These are phyloP conservation scores for Apiotrichum siamense DNA, from an alignment of 1,284 basidiomycete species.

Conservation along the genomic window DNA sequence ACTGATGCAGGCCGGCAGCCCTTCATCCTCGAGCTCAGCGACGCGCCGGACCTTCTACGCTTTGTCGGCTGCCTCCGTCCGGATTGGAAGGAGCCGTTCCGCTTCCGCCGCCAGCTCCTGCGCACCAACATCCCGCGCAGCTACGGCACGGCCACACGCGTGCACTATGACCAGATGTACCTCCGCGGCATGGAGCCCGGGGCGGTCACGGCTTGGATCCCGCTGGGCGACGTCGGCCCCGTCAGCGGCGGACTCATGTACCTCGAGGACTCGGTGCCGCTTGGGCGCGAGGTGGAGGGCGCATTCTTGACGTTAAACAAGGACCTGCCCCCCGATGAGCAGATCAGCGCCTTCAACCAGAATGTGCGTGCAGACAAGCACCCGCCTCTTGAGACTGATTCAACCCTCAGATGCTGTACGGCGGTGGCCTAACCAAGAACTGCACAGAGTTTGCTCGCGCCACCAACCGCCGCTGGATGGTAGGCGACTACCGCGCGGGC, in stretches of 20 bases:
- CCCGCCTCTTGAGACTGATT: too few relatives aligned
- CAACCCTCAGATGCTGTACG: constrained; percentile 3
- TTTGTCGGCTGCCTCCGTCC: constrained; percentile 7
- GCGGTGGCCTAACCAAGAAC: constrained; percentile 13
- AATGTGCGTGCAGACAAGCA: constrained; percentile 21
- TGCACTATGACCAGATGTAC: constrained; percentile 19
- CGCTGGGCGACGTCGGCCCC: constrained; percentile 25
- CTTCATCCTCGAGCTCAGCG: constrained; percentile 9
- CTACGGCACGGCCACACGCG: constrained; percentile 6
- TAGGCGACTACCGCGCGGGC: constrained; percentile 16
- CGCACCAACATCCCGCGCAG: constrained; percentile 17
- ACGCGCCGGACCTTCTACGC: constrained; percentile 3
- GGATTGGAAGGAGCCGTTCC: constrained; percentile 12
- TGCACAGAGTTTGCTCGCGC: not conserved
- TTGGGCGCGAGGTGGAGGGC: constrained; percentile 24
- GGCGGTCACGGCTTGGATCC: constrained; percentile 30
- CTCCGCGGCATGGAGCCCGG: not conserved
- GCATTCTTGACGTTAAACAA: constrained; percentile 10
- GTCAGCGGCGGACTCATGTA: constrained; percentile 28
- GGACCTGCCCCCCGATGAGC: constrained; percentile 15
- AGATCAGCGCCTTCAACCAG: constrained; percentile 25
- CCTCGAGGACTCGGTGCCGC: constrained; percentile 20
- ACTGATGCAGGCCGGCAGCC: constrained; percentile 2
- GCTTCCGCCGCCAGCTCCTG: constrained; percentile 15
- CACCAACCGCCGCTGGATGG: constrained; percentile 10